These are phyloP conservation scores for Camellia lanceoleosa DNA, from an alignment of 148 eudicot species.

Conservation along the genomic window DNA sequence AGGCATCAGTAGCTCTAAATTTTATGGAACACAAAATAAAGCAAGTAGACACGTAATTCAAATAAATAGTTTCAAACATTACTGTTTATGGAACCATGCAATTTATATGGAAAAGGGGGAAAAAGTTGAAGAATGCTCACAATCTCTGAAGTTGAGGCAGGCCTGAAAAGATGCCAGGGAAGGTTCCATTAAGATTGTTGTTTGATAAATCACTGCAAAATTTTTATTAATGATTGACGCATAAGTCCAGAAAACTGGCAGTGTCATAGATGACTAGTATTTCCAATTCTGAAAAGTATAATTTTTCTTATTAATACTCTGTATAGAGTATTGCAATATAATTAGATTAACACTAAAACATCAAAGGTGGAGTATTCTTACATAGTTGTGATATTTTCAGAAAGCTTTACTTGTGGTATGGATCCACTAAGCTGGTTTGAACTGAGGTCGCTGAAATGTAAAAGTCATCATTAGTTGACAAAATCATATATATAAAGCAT, in stretches of 20 bases:
- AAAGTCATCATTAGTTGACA: slow-evolving; percentile 13
- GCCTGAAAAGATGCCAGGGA: slow-evolving; percentile 49
- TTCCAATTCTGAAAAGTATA: not conserved
- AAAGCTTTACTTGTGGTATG: slow-evolving; percentile 50
- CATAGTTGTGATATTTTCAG: slow-evolving; percentile 60
- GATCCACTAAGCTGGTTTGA: slow-evolving; percentile 60
- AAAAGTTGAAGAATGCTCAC: not conserved
- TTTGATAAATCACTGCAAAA: slow-evolving; percentile 56
- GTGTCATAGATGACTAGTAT: not conserved
- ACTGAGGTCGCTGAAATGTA: slow-evolving; percentile 64
- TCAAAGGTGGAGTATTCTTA: slow-evolving; percentile 27
- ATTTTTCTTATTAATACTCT: not conserved
- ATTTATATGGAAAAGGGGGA: not conserved
- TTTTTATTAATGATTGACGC: not conserved
- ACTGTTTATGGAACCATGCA: not conserved
- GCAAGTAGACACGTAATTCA: not conserved
- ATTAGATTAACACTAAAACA: not conserved
- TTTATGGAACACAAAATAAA: not conserved
- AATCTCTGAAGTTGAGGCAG: slow-evolving; percentile 56
- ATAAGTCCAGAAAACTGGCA: not conserved
- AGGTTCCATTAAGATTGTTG: slow-evolving; percentile 52
- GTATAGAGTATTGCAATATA: not conserved
- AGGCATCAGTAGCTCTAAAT: not conserved
- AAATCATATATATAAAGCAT: not conserved
- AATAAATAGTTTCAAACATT: not conserved